Evolutionary conservation across 352 stramenopile species (phyloP), one percentile per base, ranked within the genome.

Genomic region (Phytophthora lateralis): DNA sequence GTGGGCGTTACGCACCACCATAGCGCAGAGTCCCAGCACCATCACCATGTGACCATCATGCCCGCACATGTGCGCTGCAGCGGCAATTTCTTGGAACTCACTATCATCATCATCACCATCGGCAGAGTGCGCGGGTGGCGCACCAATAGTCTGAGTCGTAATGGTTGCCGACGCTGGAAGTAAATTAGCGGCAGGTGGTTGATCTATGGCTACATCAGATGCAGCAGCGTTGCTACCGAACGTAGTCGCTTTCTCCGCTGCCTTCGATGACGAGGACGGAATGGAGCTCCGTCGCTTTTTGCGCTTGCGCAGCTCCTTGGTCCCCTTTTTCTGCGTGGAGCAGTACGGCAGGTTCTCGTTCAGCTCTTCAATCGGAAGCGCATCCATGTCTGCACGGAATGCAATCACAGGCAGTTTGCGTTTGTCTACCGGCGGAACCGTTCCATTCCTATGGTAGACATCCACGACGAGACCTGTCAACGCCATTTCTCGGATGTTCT

Each of bases 1-100:
- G 52, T 95, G 85, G 2, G 88, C 71, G 27, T 82, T 81, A 17
- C 77, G 74, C 5, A 92, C 76, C 3, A 97, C 63, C 47, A 97
- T 59, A 14, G 81, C 83, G 8, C 88, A 84, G 20, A 97, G 84
- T n/a, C 93, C 95, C 12, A 98, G 66, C 1, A 98, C 77, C 73
- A 98, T 98, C 7, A 88, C 89, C 72, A 97, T 98, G 72, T 99
- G 96, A 5, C 88, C 95, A 73, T 99, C 96, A 56, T 99, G 96
- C 43, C 96, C 96, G 63, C 96, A 98, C 56, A 97, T 97, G 76
- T 99, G 96, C 66, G 85, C 85, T 2, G 80, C 82, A 14, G 69
- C 65, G 5, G 75, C 58, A 4, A 55, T 47, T 26, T 50, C 35
- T 39, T 58, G 26, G 20, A 44, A 49, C 8, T 81, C 71, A 37